These are phyloP conservation scores for Karstenula rhodostoma DNA, from an alignment of 2,329 filamentous ascomycete species.

Conservation along the genomic window DNA sequence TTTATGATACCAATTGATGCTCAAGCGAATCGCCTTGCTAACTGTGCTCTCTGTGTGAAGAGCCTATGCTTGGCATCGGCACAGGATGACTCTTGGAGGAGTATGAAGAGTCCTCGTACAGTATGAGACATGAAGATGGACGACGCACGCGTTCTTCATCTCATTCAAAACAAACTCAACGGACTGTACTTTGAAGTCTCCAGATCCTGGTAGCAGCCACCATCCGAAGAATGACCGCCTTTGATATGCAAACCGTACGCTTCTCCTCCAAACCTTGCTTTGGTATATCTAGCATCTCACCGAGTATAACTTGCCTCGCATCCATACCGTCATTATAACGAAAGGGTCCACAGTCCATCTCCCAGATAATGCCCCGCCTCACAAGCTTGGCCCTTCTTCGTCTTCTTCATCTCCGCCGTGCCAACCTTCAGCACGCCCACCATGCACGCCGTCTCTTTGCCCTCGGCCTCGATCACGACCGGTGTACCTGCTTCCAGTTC, in stretches of 20 bases:
- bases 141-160: not conserved
- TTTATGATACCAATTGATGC: conserved; percentile 20
- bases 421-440: conserved; percentile 84
- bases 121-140: not conserved
- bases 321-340: conserved; percentile 50
- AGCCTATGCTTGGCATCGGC: not conserved
- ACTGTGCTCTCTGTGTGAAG: not conserved
- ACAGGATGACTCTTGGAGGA: not conserved
- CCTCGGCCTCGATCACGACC: conserved; percentile 90
- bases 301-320: not conserved
- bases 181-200: too few relatives aligned
- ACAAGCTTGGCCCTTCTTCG: conserved; percentile 92
- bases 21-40: not conserved
- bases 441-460: conserved; percentile 89
- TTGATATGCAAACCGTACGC: not conserved
- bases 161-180: not conserved
- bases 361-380: conserved; percentile 94
- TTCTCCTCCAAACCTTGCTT: conserved; percentile 1
- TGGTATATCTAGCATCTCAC: not conserved
- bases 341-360: conserved; percentile 88
- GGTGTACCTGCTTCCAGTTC: conserved; percentile 83
- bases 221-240: not conserved
- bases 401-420: conserved; percentile 90
- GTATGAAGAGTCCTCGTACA: not conserved
- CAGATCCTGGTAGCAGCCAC: too few relatives aligned